A percentile compares a stretch with the other conserved stretches of the same genome.
These are phyloP conservation scores for Trametes coccinea DNA, from an alignment of 768 basidiomycete species.

Conservation along the genomic window DNA sequence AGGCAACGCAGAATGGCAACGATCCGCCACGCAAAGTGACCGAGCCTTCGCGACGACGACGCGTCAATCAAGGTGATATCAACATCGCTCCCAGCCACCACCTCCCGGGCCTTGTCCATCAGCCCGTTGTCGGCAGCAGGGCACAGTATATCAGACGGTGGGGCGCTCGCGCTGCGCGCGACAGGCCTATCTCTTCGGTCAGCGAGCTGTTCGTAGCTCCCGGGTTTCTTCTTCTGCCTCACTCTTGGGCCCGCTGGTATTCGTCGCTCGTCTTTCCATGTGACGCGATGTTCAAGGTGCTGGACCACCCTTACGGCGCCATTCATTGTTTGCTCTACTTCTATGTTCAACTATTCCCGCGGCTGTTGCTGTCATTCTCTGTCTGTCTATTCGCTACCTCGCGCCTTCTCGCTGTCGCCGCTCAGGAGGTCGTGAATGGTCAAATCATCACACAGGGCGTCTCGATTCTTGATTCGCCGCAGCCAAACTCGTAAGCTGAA, in stretches of 20 bases:
- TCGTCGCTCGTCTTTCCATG: conserved; percentile 12
- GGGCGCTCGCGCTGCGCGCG: conserved; percentile 13
- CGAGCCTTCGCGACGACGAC: background rate
- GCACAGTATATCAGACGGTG: background rate
- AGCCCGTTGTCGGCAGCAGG: background rate
- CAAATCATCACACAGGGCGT: conserved; percentile 32
- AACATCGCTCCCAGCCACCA: background rate
- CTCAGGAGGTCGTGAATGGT: conserved; percentile 24
- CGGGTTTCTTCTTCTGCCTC: background rate
- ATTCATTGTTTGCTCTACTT: background rate
- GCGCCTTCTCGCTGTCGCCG: conserved; percentile 8
- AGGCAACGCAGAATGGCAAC: conserved; percentile 7
- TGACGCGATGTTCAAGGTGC: conserved; percentile 22
- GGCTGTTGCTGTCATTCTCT: conserved; percentile 16
- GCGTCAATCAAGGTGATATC: background rate
- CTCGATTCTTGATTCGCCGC: conserved; percentile 28
- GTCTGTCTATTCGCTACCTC: conserved; percentile 6
- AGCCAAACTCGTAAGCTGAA: conserved; percentile 10
- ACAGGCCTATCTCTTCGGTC: conserved; percentile 5
- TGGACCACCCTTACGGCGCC: conserved; percentile 21
- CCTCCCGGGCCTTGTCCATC: background rate
- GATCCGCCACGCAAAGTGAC: background rate
- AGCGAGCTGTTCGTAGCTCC: conserved; percentile 1
- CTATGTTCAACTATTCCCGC: background rate
- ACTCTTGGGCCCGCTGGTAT: conserved; percentile 14